Percentiles rank a stretch among this genome's conserved stretches.
phyloP scores from a whole-genome alignment of 768 basidiomycete species.

The Podaxis sp. region DNA sequence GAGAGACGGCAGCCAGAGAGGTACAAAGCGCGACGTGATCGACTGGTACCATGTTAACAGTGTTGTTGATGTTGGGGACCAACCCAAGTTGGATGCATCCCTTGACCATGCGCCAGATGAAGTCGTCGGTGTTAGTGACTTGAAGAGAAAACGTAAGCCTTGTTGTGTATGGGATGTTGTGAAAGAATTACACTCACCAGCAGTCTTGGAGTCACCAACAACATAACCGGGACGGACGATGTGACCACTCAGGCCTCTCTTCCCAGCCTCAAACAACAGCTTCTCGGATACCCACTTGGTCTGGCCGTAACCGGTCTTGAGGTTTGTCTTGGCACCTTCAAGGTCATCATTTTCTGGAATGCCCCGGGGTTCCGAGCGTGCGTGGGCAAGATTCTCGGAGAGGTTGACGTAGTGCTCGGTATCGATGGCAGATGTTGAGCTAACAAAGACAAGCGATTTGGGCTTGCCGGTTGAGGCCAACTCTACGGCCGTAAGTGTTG shows the following conservation, averaged over 20 bases:
- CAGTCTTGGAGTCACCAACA: conserved; percentile 86
- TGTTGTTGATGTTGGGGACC: conserved; percentile 97
- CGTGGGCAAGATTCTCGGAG: conserved; percentile 63
- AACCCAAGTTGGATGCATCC: conserved; percentile 98
- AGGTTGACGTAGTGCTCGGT: conserved; percentile 87
- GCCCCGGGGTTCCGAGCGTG: conserved; percentile 50
- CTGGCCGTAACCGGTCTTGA: conserved; percentile 95
- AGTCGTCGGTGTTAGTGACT: conserved; percentile 99
- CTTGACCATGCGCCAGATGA: conserved; percentile 97
- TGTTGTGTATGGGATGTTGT: background rate
- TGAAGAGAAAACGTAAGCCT: conserved; percentile 7
- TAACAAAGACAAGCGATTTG: conserved; percentile 88
- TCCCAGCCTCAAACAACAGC: conserved; percentile 87
- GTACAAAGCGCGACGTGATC: conserved; percentile 91
- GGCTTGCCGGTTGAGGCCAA: conserved; percentile 73
- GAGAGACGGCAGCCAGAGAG: conserved; percentile 67
- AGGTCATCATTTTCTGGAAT: conserved; percentile 88
- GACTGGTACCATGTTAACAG: conserved; percentile 97
- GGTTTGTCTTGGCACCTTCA: conserved; percentile 70
- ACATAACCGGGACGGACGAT: conserved; percentile 95
- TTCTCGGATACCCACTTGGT: conserved; percentile 99
- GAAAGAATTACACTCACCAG: conserved; percentile 52
- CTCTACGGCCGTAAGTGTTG: conserved; percentile 81
- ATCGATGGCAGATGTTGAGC: conserved; percentile 94
- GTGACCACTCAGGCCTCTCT: conserved; percentile 78